phyloP scores from a whole-genome alignment of 1,139 yeast genomes.

The Nakaseomyces bracarensis region DNA sequence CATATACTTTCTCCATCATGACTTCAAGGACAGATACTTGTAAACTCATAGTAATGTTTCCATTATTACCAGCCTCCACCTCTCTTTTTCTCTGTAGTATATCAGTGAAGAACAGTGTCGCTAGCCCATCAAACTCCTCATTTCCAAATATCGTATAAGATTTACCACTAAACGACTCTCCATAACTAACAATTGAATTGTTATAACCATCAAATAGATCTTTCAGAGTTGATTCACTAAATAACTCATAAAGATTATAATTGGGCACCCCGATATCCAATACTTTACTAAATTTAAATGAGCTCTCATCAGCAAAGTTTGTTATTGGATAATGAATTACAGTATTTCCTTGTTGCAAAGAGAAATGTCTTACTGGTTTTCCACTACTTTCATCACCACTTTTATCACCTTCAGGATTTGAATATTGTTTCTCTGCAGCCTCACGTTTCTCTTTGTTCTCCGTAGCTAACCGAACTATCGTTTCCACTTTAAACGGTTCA shows the following conservation, averaged over 20 bases:
- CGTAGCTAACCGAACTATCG: neutral
- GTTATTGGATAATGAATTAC: slow-evolving; percentile 5
- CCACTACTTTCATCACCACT: neutral
- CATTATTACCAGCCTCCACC: slow-evolving; percentile 33
- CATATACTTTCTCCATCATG: slow-evolving; percentile 69
- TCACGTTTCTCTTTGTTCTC: neutral
- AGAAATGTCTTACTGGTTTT: slow-evolving; percentile 2
- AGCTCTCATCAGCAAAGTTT: slow-evolving; percentile 10
- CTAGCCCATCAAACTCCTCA: slow-evolving; percentile 26
- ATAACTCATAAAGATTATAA: slow-evolving; percentile 48
- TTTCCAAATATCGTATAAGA: slow-evolving; percentile 80
- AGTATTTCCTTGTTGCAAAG: slow-evolving; percentile 2
- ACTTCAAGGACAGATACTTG: slow-evolving; percentile 54
- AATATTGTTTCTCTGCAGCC: neutral
- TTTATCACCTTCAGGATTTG: neutral
- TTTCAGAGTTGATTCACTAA: slow-evolving; percentile 32
- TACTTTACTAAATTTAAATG: slow-evolving; percentile 61
- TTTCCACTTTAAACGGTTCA: neutral
- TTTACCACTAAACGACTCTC: slow-evolving; percentile 86
- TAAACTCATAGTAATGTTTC: slow-evolving; percentile 20
- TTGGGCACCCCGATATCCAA: slow-evolving; percentile 48
- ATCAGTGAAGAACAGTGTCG: neutral
- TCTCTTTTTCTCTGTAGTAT: neutral
- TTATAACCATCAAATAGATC: slow-evolving; percentile 50
- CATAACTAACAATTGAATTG: slow-evolving; percentile 80